Percentiles rank a stretch among this genome's conserved stretches.
phyloP scores from a whole-genome alignment of 371 early-diverging fungal genomes.

The Mortierella sp. region DNA sequence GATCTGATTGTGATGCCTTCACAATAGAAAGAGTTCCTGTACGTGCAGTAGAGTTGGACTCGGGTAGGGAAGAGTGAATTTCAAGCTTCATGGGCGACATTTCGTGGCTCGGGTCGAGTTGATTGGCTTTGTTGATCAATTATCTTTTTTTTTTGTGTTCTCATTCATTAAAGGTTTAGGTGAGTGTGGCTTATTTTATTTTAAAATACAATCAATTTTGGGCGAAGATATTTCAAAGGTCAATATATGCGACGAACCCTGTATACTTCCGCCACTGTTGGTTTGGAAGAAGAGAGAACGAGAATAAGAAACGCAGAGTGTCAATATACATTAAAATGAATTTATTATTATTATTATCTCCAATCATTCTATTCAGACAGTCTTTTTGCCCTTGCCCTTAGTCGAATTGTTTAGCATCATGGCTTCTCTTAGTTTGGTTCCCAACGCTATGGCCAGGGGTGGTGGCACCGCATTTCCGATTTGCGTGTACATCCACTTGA shows the following conservation, averaged over 20 bases:
- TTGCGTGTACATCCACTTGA: slow-evolving; percentile 56
- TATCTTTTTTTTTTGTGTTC: too few species aligned
- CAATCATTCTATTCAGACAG: too few species aligned
- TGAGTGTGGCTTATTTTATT: not conserved
- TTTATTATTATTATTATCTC: too few species aligned
- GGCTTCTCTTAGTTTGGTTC: slow-evolving; percentile 59
- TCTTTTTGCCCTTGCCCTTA: not conserved
- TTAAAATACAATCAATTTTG: too few species aligned
- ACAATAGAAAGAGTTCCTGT: slow-evolving; percentile 27
- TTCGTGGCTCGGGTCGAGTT: not conserved
- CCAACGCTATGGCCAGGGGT: slow-evolving; percentile 65
- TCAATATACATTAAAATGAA: too few species aligned
- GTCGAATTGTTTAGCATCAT: slow-evolving; percentile 41
- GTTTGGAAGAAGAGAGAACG: too few species aligned
- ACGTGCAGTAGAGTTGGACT: slow-evolving; percentile 17
- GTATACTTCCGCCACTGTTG: too few species aligned
- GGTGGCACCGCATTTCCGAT: slow-evolving; percentile 77
- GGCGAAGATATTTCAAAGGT: not conserved
- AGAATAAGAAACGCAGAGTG: too few species aligned
- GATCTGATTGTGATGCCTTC: slow-evolving; percentile 3
- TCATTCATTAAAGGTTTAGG: too few species aligned
- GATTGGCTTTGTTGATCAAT: too few species aligned
- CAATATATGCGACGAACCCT: too few species aligned
- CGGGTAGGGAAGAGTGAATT: not conserved
- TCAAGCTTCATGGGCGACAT: slow-evolving; percentile 18